Percentiles rank a stretch among this genome's conserved stretches.
Evolutionary conservation across 352 stramenopile species (phyloP).

Genomic region (Vaucheria bursata): DNA sequence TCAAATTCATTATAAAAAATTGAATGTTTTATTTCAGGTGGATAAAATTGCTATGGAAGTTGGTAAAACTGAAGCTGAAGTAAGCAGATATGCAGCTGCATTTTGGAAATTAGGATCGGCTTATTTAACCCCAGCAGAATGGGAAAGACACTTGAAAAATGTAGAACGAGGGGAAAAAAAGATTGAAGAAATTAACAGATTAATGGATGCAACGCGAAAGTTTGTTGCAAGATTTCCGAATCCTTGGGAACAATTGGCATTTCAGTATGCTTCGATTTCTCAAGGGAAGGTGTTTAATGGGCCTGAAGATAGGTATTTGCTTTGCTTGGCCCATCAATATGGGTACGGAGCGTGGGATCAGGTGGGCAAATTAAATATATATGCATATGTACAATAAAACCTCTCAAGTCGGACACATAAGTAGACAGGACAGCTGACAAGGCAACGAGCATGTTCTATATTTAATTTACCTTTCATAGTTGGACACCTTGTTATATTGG

Average conservation of each 20-base stretch:
- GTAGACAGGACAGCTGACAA: slow-evolving; percentile 12
- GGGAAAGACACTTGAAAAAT: slow-evolving; percentile 59
- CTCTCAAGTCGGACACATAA: too few species aligned
- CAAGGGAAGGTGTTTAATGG: slow-evolving; percentile 47
- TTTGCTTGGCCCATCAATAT: slow-evolving; percentile 46
- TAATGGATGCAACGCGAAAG: slow-evolving; percentile 46
- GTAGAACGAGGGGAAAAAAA: slow-evolving; percentile 69
- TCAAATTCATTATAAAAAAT: too few species aligned
- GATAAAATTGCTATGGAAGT: slow-evolving; percentile 71
- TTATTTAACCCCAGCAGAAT: slow-evolving; percentile 41
- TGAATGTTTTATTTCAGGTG: too few species aligned
- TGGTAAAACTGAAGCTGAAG: slow-evolving; percentile 57
- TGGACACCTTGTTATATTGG: too few species aligned
- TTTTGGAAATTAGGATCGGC: slow-evolving; percentile 58
- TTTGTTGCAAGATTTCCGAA: slow-evolving; percentile 49
- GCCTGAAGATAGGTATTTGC: slow-evolving; percentile 44
- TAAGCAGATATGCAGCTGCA: slow-evolving; percentile 55
- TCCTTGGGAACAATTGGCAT: slow-evolving; percentile 52
- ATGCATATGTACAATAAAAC: too few species aligned
- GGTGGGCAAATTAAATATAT: too few species aligned
- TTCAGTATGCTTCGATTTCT: slow-evolving; percentile 32
- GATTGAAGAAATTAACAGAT: slow-evolving; percentile 59
- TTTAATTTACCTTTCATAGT: too few species aligned
- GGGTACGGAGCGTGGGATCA: slow-evolving; percentile 50
- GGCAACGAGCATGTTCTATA: background rate